phyloP scores from a whole-genome alignment of 805 yeast species.

The Maudiozyma turicensis region DNA sequence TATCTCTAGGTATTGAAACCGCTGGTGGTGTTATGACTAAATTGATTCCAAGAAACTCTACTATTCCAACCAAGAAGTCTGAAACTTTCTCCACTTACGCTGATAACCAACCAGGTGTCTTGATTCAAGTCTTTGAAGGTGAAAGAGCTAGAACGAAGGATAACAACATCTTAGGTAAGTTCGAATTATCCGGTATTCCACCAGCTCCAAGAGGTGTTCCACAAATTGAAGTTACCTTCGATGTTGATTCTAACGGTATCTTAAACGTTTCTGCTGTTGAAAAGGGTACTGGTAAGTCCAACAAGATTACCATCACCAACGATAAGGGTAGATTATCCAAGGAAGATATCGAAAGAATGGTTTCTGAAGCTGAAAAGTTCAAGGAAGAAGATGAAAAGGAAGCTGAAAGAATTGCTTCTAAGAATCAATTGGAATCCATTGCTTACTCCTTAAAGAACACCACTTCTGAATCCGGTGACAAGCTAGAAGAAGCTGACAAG shows the following conservation, averaged over 20 bases:
- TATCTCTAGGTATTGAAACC: constrained; percentile 97
- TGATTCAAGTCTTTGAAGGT: constrained; percentile 97
- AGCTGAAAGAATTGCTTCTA: constrained; percentile 84
- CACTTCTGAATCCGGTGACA: constrained; percentile 68
- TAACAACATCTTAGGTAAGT: constrained; percentile 94
- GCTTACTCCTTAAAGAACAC: constrained; percentile 89
- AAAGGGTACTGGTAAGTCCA: constrained; percentile 97
- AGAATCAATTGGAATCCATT: constrained; percentile 94
- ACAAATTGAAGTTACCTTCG: constrained; percentile 95
- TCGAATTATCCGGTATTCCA: constrained; percentile 93
- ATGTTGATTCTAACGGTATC: constrained; percentile 95
- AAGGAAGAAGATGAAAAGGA: constrained; percentile 95
- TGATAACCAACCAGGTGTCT: constrained; percentile 99
- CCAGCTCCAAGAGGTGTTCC: constrained; percentile 99
- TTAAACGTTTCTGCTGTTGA: constrained; percentile 94
- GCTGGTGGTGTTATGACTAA: constrained; percentile 99
- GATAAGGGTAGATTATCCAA: constrained; percentile 97
- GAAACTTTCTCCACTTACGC: constrained; percentile 97
- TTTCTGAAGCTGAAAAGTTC: constrained; percentile 93
- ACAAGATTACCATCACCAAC: constrained; percentile 95
- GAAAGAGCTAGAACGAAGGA: constrained; percentile 96
- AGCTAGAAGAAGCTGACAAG: constrained; percentile 61
- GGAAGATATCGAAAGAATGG: constrained; percentile 98
- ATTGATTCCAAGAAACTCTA: constrained; percentile 97
- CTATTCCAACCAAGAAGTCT: constrained; percentile 97